Evolutionary conservation across 2,329 filamentous ascomycete genomes (phyloP), one percentile per base, ranked within the genome.

Genomic region (Pleochaeta shiraiana): DNA sequence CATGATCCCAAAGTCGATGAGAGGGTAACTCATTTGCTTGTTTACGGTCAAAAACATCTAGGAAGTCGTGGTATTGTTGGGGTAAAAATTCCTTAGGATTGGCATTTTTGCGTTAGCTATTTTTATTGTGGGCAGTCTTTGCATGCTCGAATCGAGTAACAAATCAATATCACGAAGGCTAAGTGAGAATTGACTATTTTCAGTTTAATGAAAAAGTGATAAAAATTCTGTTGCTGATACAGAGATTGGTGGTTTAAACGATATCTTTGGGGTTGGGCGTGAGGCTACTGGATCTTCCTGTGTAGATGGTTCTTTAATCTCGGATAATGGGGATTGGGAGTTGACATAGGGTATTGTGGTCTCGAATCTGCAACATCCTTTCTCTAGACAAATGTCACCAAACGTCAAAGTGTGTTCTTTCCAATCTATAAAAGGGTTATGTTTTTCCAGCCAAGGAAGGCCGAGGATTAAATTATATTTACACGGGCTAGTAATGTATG

Each of bases 361-460:
- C n/a, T 57, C 53, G 30, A 57, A 57, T 6, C 1, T 26, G 28
- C 53, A 57, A 30, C 53, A 6, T 11, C 7, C 6, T 31, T 16
- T 57, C 14, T 57, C 28, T 31, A 59, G 16, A 31, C 53, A 59
- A 19, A 26, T 11, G 28, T 30, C n/a, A 14, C 26, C 53, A 59
- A 9, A n/a, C 34, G n/a, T n/a, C n/a, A n/a, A n/a, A 39, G 34
- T 39, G 34, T 7, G 33, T 61, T 37, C 30, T n/a, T 37, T 24
- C 30, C 33, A 39, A 33, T 61, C 34, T 30, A 39, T 37, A 24
- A 61, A 39, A 37, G 31, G 28, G 55, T 11, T 28, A 21, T 61
- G 31, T 33, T 61, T 61, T 61, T 61, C 33, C 7, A 61, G 33
- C 57, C 33, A 61, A 34, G 57, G 31, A 37, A 61, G 34, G 16